Evolutionary conservation across 2,329 filamentous ascomycete genomes (phyloP), one percentile per base, ranked within the genome.

Genomic region (Fusarium staphyleae): DNA sequence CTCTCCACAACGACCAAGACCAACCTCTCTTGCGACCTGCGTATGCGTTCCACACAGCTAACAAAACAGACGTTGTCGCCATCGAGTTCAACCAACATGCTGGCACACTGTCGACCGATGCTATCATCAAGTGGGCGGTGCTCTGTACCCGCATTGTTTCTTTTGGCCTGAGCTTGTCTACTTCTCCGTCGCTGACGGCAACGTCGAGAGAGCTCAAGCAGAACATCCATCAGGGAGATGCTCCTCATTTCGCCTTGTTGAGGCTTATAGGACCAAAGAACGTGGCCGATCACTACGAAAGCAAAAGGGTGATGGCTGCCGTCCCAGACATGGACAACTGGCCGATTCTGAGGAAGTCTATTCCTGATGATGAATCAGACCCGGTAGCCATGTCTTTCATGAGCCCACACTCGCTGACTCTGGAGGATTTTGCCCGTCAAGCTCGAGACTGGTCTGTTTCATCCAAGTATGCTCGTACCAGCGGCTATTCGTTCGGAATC

Each of bases 61-160:
- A 15, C 10, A 12, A 34, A 9, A 7, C 30, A 6, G 18, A 16
- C 1, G 14, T 26, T 13, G n/a, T 42, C 12, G 36, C 13, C 24
- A 42, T 65, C 11, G 26, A 42, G 29, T 56, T 65, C 24, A 61
- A 52, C 7, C 56, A 65, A 24, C 62, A 65, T 36, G 65, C 45
- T 7, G 53, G 59, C 16, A 61, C 56, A 26, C 51, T 65, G 1
- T 8, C 59, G 15, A 22, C 44, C n/a, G 35, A 32, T 4, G 48
- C 51, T 15, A 61, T 61, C 7, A 7, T 33, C 5, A 41, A 48
- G 16, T 65, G 62, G 62, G 28, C 39, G 15, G 10, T 9, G 5
- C 26, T 65, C 7, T 65, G 62, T 10, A 26, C 39, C 4, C 24
- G 33, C 9, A 6, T 61, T 6, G 33, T 51, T 11, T 36, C 34